Evolutionary conservation across 2,329 filamentous ascomycete species (phyloP), one percentile per base, ranked within the genome.

Genomic region (Aspergillus tanneri): DNA sequence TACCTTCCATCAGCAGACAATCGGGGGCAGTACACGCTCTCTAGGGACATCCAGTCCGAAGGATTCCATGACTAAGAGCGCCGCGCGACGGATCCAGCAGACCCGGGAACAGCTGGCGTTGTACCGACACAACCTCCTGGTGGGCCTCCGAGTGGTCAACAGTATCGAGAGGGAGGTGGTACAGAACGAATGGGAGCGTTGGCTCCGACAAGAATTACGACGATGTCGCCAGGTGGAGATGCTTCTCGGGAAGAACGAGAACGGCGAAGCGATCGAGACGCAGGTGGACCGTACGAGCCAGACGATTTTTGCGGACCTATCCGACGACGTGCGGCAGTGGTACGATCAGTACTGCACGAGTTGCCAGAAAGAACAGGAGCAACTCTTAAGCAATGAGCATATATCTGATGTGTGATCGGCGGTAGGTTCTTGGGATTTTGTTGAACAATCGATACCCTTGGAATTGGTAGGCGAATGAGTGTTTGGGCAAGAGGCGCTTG

Each of bases 91-190:
- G 16, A 77, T 97, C 24, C 83, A 87, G 41, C 82, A 85, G 30
- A 89, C 90, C n/a, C 81, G 92, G 8, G 88, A 95, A 69, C 82
- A 86, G 19, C 81, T 99, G 0, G 92, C 88, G 1, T 77, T 82
- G 2, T 93, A 96, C 66, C 81, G 93, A 2, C 90, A 99, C 67
- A 90, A 97, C 64, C 76, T 99, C 16, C 74, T 97, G 2, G 91
- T 99, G 4, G 90, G 91, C 4, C 84, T 97, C 75, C 84, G 91
- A 4, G 82, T 96, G 2, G 85, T 97, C 52, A 96, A 97, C 70
- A 86, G 81, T 48, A 84, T 97, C 22, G 93, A 97, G 75, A 80
- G 81, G 49, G 90, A 96, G 68, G 85, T 96, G 67, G 71, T 97
- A 45, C 81, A 84, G 61, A 86, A 87, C 0, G 92, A 96, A 68